Percentiles rank a stretch among this genome's conserved stretches.
phyloP scores from a whole-genome alignment of 2,329 filamentous ascomycete genomes.

The Ilyonectria sp. region DNA sequence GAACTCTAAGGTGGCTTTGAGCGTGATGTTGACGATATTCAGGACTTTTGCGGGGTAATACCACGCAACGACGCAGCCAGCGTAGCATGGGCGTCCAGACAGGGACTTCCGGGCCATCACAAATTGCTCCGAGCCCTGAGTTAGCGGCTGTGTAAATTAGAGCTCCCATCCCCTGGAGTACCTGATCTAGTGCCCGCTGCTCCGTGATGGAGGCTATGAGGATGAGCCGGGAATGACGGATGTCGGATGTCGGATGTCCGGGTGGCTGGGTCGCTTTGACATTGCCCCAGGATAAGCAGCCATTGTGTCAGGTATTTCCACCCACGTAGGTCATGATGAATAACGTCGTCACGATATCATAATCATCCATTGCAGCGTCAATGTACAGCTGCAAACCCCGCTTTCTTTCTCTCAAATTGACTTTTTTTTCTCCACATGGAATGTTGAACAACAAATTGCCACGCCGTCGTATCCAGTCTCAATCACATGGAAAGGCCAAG shows the following conservation, averaged over 20 bases:
- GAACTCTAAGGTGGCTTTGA: neutral
- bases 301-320: neutral
- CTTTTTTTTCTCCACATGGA: neutral
- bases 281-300: neutral
- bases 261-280: neutral
- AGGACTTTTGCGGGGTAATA: neutral
- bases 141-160: neutral
- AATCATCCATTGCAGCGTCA: neutral
- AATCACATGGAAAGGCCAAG: neutral
- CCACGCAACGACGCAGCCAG: neutral
- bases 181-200: neutral
- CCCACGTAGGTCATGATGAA: constrained; percentile 1
- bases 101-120: neutral
- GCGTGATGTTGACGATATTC: neutral
- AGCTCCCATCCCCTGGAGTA: neutral
- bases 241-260: too few relatives aligned
- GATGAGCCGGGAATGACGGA: too few relatives aligned
- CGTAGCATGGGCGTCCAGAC: neutral
- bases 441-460: neutral
- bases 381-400: constrained; percentile 6
- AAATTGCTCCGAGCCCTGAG: neutral
- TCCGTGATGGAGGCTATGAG: too few relatives aligned
- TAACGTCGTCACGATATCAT: neutral
- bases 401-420: neutral
- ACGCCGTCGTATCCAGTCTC: neutral